A percentile compares a stretch with the other conserved stretches of the same genome.
Evolutionary conservation across 2,329 filamentous ascomycete species (phyloP).

Genomic region (Colletotrichum musicola): DNA sequence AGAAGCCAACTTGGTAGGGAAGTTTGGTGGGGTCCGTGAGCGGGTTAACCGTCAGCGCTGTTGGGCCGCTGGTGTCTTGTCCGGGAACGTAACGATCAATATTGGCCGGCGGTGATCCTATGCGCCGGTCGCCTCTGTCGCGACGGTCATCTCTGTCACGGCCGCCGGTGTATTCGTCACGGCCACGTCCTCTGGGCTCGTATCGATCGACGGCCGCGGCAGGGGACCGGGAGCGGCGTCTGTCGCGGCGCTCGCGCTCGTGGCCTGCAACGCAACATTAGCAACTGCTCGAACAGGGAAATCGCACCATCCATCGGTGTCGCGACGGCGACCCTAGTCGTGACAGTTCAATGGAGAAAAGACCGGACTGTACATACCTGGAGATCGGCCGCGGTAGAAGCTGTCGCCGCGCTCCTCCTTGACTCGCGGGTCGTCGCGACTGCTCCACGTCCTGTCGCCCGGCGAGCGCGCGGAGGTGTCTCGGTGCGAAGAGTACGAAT

Average conservation of each 20-base stretch:
- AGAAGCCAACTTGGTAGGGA: slow-evolving; percentile 86
- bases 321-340: background rate
- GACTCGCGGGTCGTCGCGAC: slow-evolving; percentile 64
- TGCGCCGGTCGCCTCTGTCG: slow-evolving; percentile 63
- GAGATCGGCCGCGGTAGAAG: slow-evolving; percentile 77
- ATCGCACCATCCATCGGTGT: background rate
- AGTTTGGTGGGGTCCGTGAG: slow-evolving; percentile 79
- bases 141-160: slow-evolving; percentile 69
- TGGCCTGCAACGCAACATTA: slow-evolving; percentile 55
- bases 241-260: slow-evolving; percentile 74
- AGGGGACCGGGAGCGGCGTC: slow-evolving; percentile 78
- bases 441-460: slow-evolving; percentile 63
- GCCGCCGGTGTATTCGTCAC: slow-evolving; percentile 74
- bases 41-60: slow-evolving; percentile 69
- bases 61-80: slow-evolving; percentile 65
- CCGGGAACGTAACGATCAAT: slow-evolving; percentile 90
- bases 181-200: slow-evolving; percentile 74
- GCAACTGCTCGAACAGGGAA: slow-evolving; percentile 20
- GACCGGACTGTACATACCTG: slow-evolving; percentile 67
- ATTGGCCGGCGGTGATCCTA: slow-evolving; percentile 74
- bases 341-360: background rate
- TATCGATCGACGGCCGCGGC: slow-evolving; percentile 77
- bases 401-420: slow-evolving; percentile 69
- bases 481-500: slow-evolving; percentile 67
- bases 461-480: slow-evolving; percentile 67